A percentile compares a stretch with the other conserved stretches of the same genome.
phyloP scores from a whole-genome alignment of 306 rosid species.

The Castanospermum australe region DNA sequence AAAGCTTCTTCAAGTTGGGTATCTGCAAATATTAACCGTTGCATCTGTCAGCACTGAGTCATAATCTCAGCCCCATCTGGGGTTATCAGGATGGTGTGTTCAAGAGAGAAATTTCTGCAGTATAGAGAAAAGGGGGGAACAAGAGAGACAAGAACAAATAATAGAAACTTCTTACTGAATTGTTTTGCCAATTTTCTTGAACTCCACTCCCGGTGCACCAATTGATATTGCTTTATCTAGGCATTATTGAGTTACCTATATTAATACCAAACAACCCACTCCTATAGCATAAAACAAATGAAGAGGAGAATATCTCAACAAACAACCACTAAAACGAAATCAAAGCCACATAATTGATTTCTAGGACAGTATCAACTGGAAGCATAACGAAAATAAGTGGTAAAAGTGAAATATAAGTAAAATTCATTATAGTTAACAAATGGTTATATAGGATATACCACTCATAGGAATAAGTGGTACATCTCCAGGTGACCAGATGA shows the following conservation, averaged over 20 bases:
- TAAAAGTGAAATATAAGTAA: neutral
- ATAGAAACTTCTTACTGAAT: constrained; percentile 71
- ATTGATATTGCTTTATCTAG: constrained; percentile 87
- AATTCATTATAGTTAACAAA: neutral
- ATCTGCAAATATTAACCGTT: constrained; percentile 18
- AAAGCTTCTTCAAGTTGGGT: neutral
- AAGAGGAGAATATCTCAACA: neutral
- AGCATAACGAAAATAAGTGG: constrained; percentile 1
- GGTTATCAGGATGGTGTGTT: constrained; percentile 86
- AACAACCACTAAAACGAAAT: neutral
- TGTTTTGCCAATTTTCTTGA: constrained; percentile 73
- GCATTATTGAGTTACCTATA: constrained; percentile 82
- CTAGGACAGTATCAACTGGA: constrained; percentile 2
- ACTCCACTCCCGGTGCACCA: constrained; percentile 92
- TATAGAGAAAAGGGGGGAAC: neutral
- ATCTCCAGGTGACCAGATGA: neutral
- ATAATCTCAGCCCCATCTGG: constrained; percentile 80
- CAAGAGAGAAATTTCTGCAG: constrained; percentile 34
- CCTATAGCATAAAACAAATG: constrained; percentile 13
- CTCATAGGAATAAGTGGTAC: neutral
- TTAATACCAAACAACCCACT: constrained; percentile 17
- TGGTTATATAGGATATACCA: neutral
- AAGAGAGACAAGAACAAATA: neutral
- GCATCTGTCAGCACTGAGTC: constrained; percentile 57
- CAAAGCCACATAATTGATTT: constrained; percentile 9